A percentile compares a stretch with the other conserved stretches of the same genome.
These are phyloP conservation scores for Cystoisospora suis DNA, from an alignment of 169 alveolate species.

Conservation along the genomic window DNA sequence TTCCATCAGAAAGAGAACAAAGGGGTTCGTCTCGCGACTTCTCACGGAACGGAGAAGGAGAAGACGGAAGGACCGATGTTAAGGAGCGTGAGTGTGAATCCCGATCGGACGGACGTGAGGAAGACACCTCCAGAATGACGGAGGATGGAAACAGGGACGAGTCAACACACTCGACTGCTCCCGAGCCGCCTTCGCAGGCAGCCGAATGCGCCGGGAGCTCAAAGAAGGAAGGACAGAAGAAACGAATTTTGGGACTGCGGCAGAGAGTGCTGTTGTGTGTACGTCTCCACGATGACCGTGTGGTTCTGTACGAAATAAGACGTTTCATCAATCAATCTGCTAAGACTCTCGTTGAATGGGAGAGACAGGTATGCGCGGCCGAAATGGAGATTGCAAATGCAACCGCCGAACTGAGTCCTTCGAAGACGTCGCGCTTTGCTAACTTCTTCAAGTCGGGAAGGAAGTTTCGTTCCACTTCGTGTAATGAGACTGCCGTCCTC, in stretches of 20 bases:
- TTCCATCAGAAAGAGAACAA: background rate
- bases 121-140: too few species aligned
- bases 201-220: background rate
- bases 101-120: background rate
- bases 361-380: conserved; percentile 1
- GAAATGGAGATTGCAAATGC: background rate
- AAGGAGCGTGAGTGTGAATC: background rate
- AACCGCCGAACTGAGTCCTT: background rate
- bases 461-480: background rate
- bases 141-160: too few species aligned
- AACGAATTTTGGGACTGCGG: background rate
- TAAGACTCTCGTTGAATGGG: conserved; percentile 15
- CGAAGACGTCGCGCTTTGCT: background rate
- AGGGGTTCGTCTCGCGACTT: background rate
- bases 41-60: background rate
- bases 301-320: background rate
- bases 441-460: background rate
- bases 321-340: conserved; percentile 23
- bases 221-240: background rate
- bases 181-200: too few species aligned
- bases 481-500: too few species aligned
- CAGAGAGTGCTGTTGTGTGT: conserved; percentile 25
- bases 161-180: too few species aligned
- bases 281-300: background rate
- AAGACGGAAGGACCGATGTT: background rate